These are phyloP conservation scores for Phytophthora boehmeriae DNA, from an alignment of 352 stramenopile species.

Conservation along the genomic window DNA sequence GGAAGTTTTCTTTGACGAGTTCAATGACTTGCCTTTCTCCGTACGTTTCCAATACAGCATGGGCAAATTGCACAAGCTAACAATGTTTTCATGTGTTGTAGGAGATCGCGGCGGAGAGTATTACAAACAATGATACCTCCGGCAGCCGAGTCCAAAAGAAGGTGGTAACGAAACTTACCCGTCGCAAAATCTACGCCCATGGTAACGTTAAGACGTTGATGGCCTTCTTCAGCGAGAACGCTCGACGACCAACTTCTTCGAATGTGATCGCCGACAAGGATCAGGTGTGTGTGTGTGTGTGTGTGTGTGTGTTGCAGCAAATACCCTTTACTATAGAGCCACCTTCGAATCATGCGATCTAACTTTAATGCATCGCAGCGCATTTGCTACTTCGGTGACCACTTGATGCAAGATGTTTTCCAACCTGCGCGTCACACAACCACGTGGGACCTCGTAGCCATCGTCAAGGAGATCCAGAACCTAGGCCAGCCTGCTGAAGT, in stretches of 20 bases:
- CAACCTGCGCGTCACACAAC: constrained; percentile 34
- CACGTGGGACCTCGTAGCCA: constrained; percentile 51
- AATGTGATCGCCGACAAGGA: constrained; percentile 14
- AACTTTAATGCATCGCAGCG: constrained; percentile 16
- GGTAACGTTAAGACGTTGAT: constrained; percentile 49
- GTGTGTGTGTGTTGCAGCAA: no score
- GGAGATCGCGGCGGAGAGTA: constrained; percentile 14
- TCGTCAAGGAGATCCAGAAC: constrained; percentile 57
- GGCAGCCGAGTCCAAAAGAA: constrained; percentile 26
- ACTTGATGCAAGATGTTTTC: constrained; percentile 53
- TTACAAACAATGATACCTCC: background rate
- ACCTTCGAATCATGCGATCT: background rate
- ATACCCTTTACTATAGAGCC: no score
- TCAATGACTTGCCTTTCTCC: constrained; percentile 52
- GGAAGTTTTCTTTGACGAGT: constrained; percentile 60
- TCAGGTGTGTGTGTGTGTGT: constrained; percentile 19
- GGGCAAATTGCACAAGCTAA: background rate
- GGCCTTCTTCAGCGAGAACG: constrained; percentile 35
- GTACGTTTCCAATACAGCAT: constrained; percentile 17
- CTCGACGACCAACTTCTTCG: constrained; percentile 12
- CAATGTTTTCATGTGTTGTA: background rate
- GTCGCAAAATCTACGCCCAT: constrained; percentile 47
- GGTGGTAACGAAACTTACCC: constrained; percentile 35
- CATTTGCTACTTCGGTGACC: constrained; percentile 64
- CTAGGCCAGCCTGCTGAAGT: constrained; percentile 40